phyloP scores from a whole-genome alignment of 768 basidiomycete genomes.

The Pleurotus pulmonarius region DNA sequence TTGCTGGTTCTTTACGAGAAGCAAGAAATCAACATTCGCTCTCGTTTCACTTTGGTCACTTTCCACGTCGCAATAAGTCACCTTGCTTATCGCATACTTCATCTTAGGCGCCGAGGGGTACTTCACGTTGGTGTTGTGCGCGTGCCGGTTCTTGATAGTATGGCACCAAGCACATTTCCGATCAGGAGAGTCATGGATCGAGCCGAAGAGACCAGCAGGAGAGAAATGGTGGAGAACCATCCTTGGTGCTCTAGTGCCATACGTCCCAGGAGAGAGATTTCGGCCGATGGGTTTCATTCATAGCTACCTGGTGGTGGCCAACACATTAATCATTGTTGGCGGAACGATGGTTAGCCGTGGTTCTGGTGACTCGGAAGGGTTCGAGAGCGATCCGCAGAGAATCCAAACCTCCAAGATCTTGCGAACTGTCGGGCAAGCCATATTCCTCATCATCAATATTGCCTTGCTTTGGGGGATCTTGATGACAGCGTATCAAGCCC shows the following conservation, averaged over 20 bases:
- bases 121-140: conserved; percentile 28
- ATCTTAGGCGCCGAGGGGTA: conserved; percentile 27
- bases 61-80: conserved; percentile 27
- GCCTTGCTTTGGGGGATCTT: conserved; percentile 20
- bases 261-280: conserved; percentile 11
- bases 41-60: conserved; percentile 27
- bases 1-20: conserved; percentile 24
- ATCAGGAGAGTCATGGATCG: conserved; percentile 28
- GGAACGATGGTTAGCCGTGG: conserved; percentile 27
- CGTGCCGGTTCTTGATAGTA: conserved; percentile 30
- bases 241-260: conserved; percentile 21
- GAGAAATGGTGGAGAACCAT: conserved; percentile 15
- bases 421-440: conserved; percentile 25
- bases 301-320: conserved; percentile 25
- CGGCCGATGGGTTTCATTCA: conserved; percentile 29
- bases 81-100: conserved; percentile 28
- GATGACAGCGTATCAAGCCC: conserved; percentile 21
- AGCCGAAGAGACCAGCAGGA: conserved; percentile 20
- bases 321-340: conserved; percentile 28
- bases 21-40: conserved; percentile 22
- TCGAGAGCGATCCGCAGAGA: conserved; percentile 7
- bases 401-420: conserved; percentile 12
- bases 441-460: conserved; percentile 28
- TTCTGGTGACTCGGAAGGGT: background rate
- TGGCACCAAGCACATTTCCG: conserved; percentile 32